Evolutionary conservation across 208 protist genomes (phyloP).

Genomic region (Acanthamoeba triangularis): DNA sequence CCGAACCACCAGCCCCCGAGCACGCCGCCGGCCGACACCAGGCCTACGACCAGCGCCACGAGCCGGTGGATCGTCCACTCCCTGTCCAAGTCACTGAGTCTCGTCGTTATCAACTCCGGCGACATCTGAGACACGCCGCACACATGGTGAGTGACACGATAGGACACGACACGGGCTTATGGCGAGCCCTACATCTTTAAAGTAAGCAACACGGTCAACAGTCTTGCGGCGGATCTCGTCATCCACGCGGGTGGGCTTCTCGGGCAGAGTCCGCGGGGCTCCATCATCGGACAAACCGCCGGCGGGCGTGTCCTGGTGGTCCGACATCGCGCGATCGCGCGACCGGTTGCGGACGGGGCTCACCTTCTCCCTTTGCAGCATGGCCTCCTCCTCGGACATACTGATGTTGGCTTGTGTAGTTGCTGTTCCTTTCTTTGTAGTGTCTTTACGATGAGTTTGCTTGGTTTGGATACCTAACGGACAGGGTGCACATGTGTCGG

Average conservation of each 20-base stretch:
- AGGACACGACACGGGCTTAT: too few relatives aligned
- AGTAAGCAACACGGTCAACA: neutral
- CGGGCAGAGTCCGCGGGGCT: neutral
- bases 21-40: neutral
- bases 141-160: neutral
- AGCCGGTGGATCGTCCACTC: neutral
- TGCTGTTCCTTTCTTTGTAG: too few relatives aligned
- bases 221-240: constrained; percentile 2
- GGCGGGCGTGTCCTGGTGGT: too few relatives aligned
- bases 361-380: neutral
- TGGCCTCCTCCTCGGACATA: neutral
- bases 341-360: neutral
- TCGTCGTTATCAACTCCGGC: neutral
- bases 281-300: too few relatives aligned
- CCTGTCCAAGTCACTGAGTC: neutral
- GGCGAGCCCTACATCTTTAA: neutral
- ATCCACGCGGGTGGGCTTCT: neutral
- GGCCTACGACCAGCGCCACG: neutral
- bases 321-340: neutral
- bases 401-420: too few relatives aligned
- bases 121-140: neutral
- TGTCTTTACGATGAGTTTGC: too few relatives aligned
- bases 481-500: too few relatives aligned
- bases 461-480: too few relatives aligned
- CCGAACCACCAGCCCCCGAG: neutral